Base-by-base conservation (phyloP, 257 asterid species). In the Solanum ahanhuiri region DNA sequence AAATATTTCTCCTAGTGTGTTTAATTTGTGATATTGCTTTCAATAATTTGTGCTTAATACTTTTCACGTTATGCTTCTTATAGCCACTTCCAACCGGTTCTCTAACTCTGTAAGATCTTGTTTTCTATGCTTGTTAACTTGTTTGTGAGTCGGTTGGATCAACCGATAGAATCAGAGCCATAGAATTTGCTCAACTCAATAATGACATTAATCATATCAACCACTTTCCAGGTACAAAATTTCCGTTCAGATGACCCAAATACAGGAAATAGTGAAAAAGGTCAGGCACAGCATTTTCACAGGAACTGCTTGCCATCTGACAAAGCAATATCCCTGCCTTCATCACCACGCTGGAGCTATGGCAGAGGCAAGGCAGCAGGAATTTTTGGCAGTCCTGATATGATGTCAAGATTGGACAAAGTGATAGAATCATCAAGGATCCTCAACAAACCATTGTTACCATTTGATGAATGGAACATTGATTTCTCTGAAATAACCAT, bases 381-480 rank as follows among this genome's bases (percentile, higher is more conserved):
- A 87, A 57, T 85, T 86, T 91, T 88, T 39, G 87, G 84, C 22
- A 88, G 91, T 90, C 86, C 93, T 87, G 91, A 91, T 88, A 90
- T 90, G 91, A 88, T 91, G 91, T 88, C 98, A 51, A 89, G 91
- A 79, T 89, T 92, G 83, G 92, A 89, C 89, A 91, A 94, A 91
- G 95, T 94, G 86, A 92, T 95, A 43, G 97, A 93, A 89, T 91
- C 95, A 20, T 91, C 98, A 12, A 94, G 91, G 94, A 92, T 95
- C 90, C 90, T 89, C 87, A 92, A 91, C 90, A 92, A 91, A 91
- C 98, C 96, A 69, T 87, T 96, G 90, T 90, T 96, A 85, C 98
- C 98, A 43, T 96, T 88, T 54, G 88, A 92, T 88, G 99, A 92
- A 90, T 96, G 99, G 99, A 94, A 95, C 87, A 95, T 96, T 31